Conservation (phyloP, 352 stramenopile species). For the Thalassiosira mediterranea region DNA sequence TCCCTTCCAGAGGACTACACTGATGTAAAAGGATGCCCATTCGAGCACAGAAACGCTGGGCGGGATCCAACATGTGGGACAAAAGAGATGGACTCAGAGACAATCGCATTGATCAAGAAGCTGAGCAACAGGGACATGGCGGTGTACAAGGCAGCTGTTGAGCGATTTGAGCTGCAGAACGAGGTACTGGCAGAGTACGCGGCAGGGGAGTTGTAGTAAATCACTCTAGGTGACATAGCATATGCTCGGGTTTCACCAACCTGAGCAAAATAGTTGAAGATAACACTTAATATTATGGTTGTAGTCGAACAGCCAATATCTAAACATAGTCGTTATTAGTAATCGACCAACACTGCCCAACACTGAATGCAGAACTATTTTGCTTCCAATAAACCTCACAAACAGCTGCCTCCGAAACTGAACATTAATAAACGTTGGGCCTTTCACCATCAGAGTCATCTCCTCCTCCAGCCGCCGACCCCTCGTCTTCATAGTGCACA, state of each 20-base stretch:
- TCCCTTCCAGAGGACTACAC: constrained; percentile 35
- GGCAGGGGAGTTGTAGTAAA: constrained; percentile 7
- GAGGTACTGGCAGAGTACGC: constrained; percentile 47
- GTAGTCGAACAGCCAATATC: no score
- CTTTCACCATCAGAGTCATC: no score
- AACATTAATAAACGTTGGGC: no score
- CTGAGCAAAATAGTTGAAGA: no score
- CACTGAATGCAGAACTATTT: no score
- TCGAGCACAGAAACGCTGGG: constrained; percentile 35
- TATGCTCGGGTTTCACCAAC: no score
- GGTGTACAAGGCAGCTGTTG: constrained; percentile 56
- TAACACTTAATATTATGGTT: no score
- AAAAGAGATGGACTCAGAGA: constrained; percentile 52
- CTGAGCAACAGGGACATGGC: constrained; percentile 51
- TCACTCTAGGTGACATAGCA: background rate
- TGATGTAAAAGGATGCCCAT: constrained; percentile 38
- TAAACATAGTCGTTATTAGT: no score
- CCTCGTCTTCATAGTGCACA: background rate
- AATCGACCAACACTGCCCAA: no score
- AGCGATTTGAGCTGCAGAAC: constrained; percentile 50
- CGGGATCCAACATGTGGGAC: constrained; percentile 44
- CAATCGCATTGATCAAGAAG: constrained; percentile 42
- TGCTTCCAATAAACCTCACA: no score
- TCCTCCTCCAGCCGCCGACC: no score
- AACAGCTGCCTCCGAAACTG: no score